phyloP scores from a whole-genome alignment of 2,329 filamentous ascomycete species.

The Colletotrichum eleusines region DNA sequence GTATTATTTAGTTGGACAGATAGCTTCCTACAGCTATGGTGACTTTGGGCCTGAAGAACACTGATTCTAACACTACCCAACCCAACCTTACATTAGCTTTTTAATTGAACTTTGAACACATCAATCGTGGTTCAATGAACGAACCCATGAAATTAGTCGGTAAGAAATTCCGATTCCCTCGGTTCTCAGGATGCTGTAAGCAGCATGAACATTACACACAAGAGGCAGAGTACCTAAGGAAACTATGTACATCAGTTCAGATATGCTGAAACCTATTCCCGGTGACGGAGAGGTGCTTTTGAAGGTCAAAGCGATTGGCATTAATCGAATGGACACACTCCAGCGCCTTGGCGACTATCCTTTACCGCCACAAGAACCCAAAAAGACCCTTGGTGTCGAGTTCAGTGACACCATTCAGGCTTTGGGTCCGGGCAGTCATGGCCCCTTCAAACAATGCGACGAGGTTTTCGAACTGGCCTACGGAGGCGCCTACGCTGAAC shows the following conservation, averaged over 20 bases:
- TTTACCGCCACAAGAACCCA: constrained; percentile 75
- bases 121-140: neutral
- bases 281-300: constrained; percentile 78
- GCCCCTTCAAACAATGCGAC: constrained; percentile 77
- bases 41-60: neutral
- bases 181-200: neutral
- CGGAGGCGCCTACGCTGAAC: constrained; percentile 91
- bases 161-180: neutral
- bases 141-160: constrained; percentile 2
- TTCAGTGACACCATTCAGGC: constrained; percentile 78
- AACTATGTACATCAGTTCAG: constrained; percentile 69
- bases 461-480: constrained; percentile 92
- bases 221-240: constrained; percentile 66
- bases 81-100: too few species aligned
- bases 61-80: neutral
- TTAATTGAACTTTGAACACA: rapidly evolving
- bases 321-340: constrained; percentile 87
- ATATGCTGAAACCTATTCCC: constrained; percentile 63
- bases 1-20: neutral
- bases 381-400: constrained; percentile 80
- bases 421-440: constrained; percentile 62
- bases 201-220: constrained; percentile 66
- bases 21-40: neutral
- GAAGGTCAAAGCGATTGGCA: constrained; percentile 82
- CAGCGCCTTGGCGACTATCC: constrained; percentile 82